A percentile compares a stretch with the other conserved stretches of the same genome.
phyloP scores from a whole-genome alignment of 2,329 filamentous ascomycete species.

The Sporothrix mexicana region DNA sequence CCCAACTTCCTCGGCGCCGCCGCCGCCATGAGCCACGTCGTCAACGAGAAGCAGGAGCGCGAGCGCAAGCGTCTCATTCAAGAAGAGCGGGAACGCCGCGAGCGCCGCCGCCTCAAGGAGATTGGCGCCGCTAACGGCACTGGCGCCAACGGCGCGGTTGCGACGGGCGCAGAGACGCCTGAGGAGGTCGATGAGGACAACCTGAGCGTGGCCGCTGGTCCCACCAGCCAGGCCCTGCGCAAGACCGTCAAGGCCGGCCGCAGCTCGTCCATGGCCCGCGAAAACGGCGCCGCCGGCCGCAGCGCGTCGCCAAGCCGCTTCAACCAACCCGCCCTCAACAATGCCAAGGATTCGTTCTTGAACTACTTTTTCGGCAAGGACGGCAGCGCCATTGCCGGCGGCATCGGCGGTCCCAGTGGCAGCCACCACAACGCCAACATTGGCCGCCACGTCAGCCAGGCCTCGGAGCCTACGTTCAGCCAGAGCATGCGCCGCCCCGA shows the following conservation, averaged over 20 bases:
- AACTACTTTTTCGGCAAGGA: constrained; percentile 99
- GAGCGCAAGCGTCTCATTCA: constrained; percentile 81
- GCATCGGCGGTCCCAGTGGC: background rate
- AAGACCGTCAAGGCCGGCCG: constrained; percentile 65
- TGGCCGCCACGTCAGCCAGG: constrained; percentile 75
- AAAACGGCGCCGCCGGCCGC: constrained; percentile 58
- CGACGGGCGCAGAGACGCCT: constrained; percentile 48
- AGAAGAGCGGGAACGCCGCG: constrained; percentile 85
- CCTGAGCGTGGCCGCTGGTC: constrained; percentile 64
- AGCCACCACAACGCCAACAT: constrained; percentile 49
- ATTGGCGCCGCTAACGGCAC: constrained; percentile 72
- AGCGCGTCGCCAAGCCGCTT: constrained; percentile 67
- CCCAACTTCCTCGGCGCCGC: constrained; percentile 97
- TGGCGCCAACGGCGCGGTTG: constrained; percentile 65
- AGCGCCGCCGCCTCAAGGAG: constrained; percentile 83
- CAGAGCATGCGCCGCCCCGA: constrained; percentile 79
- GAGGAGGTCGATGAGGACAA: constrained; percentile 68
- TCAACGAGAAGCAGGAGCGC: constrained; percentile 91
- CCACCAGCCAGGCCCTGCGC: constrained; percentile 63
- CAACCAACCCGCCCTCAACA: constrained; percentile 64
- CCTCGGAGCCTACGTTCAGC: constrained; percentile 78
- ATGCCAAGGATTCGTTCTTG: constrained; percentile 85
- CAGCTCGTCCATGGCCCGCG: constrained; percentile 80
- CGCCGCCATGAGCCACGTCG: constrained; percentile 96
- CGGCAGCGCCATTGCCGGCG: constrained; percentile 49